Base-by-base conservation (phyloP, 1,284 basidiomycete species). In the Ustilago loliicola region DNA sequence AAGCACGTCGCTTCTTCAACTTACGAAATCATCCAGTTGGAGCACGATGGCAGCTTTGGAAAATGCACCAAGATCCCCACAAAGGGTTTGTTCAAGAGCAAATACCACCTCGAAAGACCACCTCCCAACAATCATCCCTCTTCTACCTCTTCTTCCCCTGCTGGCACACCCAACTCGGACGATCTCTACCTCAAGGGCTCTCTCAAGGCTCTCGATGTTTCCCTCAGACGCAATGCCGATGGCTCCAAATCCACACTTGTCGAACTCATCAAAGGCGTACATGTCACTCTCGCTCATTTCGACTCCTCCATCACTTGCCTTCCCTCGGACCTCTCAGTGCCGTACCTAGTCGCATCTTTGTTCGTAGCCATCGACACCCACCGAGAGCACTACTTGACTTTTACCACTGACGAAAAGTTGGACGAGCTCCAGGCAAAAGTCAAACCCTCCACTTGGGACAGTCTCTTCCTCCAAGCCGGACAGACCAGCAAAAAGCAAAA, bases 321-420 rank as follows among this genome's bases (percentile, higher is more conserved):
- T 7, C 63, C 67, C 9, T 30, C 63, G 1, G 23, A 29, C 1
- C 29, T 77, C 11, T 51, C 65, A 7, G 52, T 72, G 2, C 74
- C 74, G 0, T 77, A 65, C 59, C 69, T 72, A 1, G 74, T 77
- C 3, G 75, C 75, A 23, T 38, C 66, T 1, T 62, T 73, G 13
- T 77, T 62, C 21, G 70, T 61, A n/a, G 69, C 70, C 6, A 72
- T 77, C 50, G 75, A 77, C 25, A 69, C 61, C 48, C 75, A 77
- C 50, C 68, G 70, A n/a, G 75, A 77, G 32, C 70, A 72, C 63
- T 66, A 69, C 48, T 58, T 87, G n/a, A 89, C 93, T 36, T 87
- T 89, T 71, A 89, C 90, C 2, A 92, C 93, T 10, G 93, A 94
- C 66, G 89, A 93, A 85, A 93, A 92, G 86, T 87, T 94, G 71